Percentiles rank a stretch among this genome's conserved stretches.
Evolutionary conservation across 768 basidiomycete species (phyloP).

Genomic region (Lentinula edodes): DNA sequence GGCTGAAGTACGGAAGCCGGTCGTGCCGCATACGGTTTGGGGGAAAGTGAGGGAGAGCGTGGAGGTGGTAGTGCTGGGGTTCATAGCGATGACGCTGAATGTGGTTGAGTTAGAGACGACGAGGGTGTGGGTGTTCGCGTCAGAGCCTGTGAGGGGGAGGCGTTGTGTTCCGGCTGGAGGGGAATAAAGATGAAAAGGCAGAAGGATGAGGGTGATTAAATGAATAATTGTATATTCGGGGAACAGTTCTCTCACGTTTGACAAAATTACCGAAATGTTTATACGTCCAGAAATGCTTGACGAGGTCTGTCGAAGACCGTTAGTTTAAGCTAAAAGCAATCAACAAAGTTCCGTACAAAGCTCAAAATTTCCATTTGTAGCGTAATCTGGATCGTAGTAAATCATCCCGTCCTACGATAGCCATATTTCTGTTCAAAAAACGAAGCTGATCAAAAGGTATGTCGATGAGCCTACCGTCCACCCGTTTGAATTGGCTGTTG

Average conservation of each 20-base stretch:
- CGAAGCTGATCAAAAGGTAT: too few species aligned
- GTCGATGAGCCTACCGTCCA: constrained; percentile 29
- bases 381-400: constrained; percentile 36
- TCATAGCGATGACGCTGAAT: constrained; percentile 29
- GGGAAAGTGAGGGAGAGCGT: constrained; percentile 28
- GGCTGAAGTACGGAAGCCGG: constrained; percentile 25
- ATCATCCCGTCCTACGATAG: constrained; percentile 26
- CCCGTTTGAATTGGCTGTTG: constrained; percentile 30
- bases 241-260: constrained; percentile 22
- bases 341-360: constrained; percentile 21
- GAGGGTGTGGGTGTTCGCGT: constrained; percentile 25
- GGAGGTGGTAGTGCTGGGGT: constrained; percentile 22
- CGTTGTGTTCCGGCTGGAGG: constrained; percentile 30
- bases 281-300: constrained; percentile 33
- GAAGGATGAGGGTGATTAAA: neutral
- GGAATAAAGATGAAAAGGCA: neutral
- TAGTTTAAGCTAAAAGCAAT: neutral
- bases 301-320: constrained; percentile 20
- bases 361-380: constrained; percentile 29
- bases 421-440: neutral
- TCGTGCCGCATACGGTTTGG: constrained; percentile 22
- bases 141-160: constrained; percentile 25
- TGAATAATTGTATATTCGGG: neutral
- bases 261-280: constrained; percentile 37
- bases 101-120: constrained; percentile 22